Conservation (phyloP, 129 eudicot genomes). For the Tagetes erecta region DNA sequence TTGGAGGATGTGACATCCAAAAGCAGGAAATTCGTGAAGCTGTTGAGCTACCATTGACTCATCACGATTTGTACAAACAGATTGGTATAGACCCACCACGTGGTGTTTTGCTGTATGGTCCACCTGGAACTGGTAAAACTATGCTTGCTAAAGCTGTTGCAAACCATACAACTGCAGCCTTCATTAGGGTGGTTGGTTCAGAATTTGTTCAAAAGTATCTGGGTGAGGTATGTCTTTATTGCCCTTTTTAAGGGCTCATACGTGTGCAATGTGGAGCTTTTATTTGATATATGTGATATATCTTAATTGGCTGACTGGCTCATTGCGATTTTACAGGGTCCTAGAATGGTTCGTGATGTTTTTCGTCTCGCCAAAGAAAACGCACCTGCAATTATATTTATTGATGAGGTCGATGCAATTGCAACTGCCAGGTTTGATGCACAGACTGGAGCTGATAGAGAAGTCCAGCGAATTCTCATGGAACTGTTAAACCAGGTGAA, state of each 20-base stretch:
- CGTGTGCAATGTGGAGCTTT: background rate
- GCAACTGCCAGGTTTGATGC: slow-evolving; percentile 95
- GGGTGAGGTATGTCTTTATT: slow-evolving; percentile 70
- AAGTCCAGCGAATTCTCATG: slow-evolving; percentile 89
- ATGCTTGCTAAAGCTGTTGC: slow-evolving; percentile 97
- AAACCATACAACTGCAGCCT: slow-evolving; percentile 80
- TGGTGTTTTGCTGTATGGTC: slow-evolving; percentile 87
- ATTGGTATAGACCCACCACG: slow-evolving; percentile 97
- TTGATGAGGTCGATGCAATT: slow-evolving; percentile 91
- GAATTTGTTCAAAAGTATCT: slow-evolving; percentile 89
- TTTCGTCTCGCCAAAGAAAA: slow-evolving; percentile 91
- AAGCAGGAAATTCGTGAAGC: slow-evolving; percentile 96
- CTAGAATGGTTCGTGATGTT: slow-evolving; percentile 93
- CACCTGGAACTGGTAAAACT: slow-evolving; percentile 93
- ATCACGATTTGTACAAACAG: slow-evolving; percentile 80
- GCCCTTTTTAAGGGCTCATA: background rate
- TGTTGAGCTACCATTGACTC: slow-evolving; percentile 86
- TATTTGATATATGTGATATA: background rate
- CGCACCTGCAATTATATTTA: slow-evolving; percentile 87
- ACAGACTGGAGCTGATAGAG: slow-evolving; percentile 88
- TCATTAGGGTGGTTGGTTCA: slow-evolving; percentile 86
- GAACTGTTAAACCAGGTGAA: slow-evolving; percentile 83
- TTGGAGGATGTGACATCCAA: slow-evolving; percentile 93
- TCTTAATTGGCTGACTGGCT: background rate
- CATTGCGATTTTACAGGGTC: slow-evolving; percentile 52